phyloP scores from a whole-genome alignment of 176 grass and related monocot genomes.

The Triticum turgidum region DNA sequence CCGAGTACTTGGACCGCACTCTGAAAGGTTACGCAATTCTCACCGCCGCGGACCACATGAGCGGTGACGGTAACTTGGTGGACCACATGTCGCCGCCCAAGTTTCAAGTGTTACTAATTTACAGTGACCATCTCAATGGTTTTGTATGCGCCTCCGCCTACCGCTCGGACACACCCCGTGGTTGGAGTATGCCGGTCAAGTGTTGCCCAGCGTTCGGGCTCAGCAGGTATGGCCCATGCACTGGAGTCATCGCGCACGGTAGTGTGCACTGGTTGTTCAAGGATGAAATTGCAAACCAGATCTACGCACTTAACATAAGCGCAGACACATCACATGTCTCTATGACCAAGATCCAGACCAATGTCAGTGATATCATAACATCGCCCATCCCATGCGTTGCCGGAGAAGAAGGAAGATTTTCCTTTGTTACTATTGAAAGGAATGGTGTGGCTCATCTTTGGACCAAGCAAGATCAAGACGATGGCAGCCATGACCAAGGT shows the following conservation, averaged over 20 bases:
- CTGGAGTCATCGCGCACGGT: not conserved
- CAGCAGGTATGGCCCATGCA: not conserved
- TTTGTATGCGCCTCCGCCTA: not conserved
- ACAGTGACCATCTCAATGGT: not conserved
- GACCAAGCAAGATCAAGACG: not conserved
- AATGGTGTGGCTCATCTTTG: not conserved
- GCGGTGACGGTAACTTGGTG: not conserved
- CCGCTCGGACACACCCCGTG: not conserved
- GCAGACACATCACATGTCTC: not conserved
- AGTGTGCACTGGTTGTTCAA: not conserved
- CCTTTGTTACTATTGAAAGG: not conserved
- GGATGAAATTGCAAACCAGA: not conserved
- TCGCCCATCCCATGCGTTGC: too few relatives aligned
- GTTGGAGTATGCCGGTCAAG: not conserved
- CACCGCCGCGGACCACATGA: not conserved
- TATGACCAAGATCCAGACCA: not conserved
- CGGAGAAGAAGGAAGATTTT: too few relatives aligned
- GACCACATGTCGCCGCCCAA: not conserved
- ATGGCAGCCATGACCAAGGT: too few relatives aligned
- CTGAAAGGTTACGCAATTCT: not conserved
- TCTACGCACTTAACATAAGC: too few relatives aligned
- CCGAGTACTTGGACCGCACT: fast-evolving
- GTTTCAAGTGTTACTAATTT: not conserved
- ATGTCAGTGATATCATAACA: not conserved
- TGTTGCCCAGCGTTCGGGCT: not conserved